phyloP scores from a whole-genome alignment of 345 rosid species.

The Arabis hirsuta region DNA sequence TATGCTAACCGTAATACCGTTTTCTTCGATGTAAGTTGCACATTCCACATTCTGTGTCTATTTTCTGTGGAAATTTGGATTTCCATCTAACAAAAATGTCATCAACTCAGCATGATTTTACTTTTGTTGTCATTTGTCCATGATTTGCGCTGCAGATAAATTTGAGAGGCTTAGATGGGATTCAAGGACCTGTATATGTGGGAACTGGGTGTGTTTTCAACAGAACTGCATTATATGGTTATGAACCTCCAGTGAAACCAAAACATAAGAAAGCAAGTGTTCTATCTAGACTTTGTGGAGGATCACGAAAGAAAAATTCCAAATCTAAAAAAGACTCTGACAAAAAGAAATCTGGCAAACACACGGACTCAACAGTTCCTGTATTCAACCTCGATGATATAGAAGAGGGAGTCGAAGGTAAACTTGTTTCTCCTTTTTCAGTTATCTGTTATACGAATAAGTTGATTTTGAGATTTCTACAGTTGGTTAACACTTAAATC shows the following conservation, averaged over 20 bases:
- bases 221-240: constrained; percentile 93
- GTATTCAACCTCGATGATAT: constrained; percentile 92
- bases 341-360: constrained; percentile 87
- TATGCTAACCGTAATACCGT: constrained; percentile 93
- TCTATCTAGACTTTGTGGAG: constrained; percentile 83
- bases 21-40: constrained; percentile 83
- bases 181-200: constrained; percentile 99
- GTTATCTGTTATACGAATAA: neutral
- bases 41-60: constrained; percentile 12
- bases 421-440: constrained; percentile 16
- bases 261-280: constrained; percentile 82
- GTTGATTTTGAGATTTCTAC: constrained; percentile 11
- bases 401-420: constrained; percentile 99
- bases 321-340: constrained; percentile 73
- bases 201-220: constrained; percentile 99
- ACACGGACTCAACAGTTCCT: constrained; percentile 87
- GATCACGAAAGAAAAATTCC: constrained; percentile 77
- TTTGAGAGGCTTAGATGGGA: constrained; percentile 96
- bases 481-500: no score
- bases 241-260: constrained; percentile 89
- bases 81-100: no score
- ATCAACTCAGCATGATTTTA: neutral
- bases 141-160: constrained; percentile 63
- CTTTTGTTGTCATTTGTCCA: constrained; percentile 14
- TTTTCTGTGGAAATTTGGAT: neutral